Evolutionary conservation across 2,329 filamentous ascomycete genomes (phyloP).

Genomic region (Neoscytalidium dimidiatum): DNA sequence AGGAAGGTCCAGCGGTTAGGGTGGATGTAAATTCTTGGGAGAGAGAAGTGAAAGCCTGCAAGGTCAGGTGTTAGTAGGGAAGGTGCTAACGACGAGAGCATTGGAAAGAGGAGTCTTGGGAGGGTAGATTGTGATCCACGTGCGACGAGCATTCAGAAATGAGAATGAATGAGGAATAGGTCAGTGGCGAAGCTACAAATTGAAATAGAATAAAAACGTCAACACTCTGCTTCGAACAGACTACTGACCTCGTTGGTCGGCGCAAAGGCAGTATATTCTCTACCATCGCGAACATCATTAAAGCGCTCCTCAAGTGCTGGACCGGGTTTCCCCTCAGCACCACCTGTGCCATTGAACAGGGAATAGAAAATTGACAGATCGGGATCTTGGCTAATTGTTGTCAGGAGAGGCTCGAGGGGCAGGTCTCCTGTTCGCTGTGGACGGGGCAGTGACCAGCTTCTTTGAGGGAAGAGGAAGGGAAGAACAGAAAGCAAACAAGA

Average conservation of each 20-base stretch:
- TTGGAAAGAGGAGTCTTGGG: background rate
- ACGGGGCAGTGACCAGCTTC: background rate
- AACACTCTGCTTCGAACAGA: background rate
- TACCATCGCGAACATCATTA: background rate
- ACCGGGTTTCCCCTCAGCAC: background rate
- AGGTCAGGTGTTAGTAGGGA: background rate
- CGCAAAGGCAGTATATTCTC: background rate
- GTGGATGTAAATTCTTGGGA: background rate
- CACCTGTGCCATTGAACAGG: slow-evolving; percentile 1
- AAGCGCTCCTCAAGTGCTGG: slow-evolving; percentile 2
- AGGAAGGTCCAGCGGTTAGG: background rate
- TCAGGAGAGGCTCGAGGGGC: background rate
- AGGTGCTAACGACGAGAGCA: background rate
- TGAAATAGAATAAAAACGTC: background rate
- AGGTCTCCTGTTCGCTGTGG: background rate
- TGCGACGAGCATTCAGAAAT: no score
- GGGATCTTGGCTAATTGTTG: background rate
- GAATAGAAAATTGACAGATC: background rate
- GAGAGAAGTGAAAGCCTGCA: background rate
- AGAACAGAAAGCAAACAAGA: background rate
- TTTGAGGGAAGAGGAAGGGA: background rate
- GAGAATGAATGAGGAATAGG: no score
- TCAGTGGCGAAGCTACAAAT: no score
- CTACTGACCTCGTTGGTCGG: slow-evolving; percentile 1
- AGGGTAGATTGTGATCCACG: no score